Evolutionary conservation across 352 stramenopile genomes (phyloP).

Genomic region (Globisporangium rhizosaccharum): DNA sequence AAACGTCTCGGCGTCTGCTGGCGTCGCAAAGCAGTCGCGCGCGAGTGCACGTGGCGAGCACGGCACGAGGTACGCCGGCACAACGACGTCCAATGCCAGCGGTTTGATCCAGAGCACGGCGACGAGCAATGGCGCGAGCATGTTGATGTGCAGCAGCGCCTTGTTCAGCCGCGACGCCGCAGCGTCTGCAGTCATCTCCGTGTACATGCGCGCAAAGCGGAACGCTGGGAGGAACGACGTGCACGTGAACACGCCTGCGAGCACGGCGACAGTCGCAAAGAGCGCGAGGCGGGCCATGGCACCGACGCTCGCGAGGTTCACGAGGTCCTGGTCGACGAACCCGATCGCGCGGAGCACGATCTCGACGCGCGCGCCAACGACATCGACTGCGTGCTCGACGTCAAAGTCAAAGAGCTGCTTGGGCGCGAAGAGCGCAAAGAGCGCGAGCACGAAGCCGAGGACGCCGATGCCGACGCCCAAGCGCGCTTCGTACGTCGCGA

Average conservation of each 20-base stretch:
- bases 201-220: slow-evolving; percentile 76
- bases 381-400: slow-evolving; percentile 37
- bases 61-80: slow-evolving; percentile 39
- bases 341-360: slow-evolving; percentile 53
- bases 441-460: slow-evolving; percentile 48
- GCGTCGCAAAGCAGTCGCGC: slow-evolving; percentile 47
- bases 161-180: slow-evolving; percentile 26
- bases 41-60: slow-evolving; percentile 35
- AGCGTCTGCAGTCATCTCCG: slow-evolving; percentile 51
- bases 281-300: slow-evolving; percentile 20
- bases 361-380: slow-evolving; percentile 30
- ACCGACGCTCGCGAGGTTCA: slow-evolving; percentile 30
- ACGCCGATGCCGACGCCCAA: slow-evolving; percentile 49
- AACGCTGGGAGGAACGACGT: slow-evolving; percentile 70
- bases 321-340: slow-evolving; percentile 55
- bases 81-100: slow-evolving; percentile 39
- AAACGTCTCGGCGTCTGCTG: slow-evolving; percentile 23
- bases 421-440: slow-evolving; percentile 59
- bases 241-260: slow-evolving; percentile 51
- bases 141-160: slow-evolving; percentile 63
- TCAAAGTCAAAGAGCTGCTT: slow-evolving; percentile 64
- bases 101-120: slow-evolving; percentile 51
- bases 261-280: slow-evolving; percentile 29
- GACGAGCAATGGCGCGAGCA: slow-evolving; percentile 55
- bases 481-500: slow-evolving; percentile 52